These are phyloP conservation scores for Phanerochaete carnosa DNA, from an alignment of 768 basidiomycete species.

Conservation along the genomic window DNA sequence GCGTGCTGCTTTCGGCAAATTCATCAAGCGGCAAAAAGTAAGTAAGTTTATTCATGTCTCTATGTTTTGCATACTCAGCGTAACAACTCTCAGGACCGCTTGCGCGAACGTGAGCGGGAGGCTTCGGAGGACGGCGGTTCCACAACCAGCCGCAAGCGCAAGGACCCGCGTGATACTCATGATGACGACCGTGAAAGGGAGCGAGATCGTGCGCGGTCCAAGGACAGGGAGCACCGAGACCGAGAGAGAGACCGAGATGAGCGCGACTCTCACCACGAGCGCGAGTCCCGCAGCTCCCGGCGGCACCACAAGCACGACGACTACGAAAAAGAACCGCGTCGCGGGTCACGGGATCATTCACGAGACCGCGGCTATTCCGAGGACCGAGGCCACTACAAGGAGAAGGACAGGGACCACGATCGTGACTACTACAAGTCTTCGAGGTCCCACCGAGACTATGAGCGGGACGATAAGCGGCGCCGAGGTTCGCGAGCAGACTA, in stretches of 20 bases:
- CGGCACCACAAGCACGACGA: slow-evolving; percentile 51
- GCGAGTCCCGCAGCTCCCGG: slow-evolving; percentile 38
- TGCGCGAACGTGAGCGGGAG: slow-evolving; percentile 54
- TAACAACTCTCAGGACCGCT: slow-evolving; percentile 54
- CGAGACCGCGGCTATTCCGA: slow-evolving; percentile 31
- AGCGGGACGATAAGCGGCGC: slow-evolving; percentile 48
- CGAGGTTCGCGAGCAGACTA: slow-evolving; percentile 36
- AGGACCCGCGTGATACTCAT: slow-evolving; percentile 54
- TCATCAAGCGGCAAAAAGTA: slow-evolving; percentile 88
- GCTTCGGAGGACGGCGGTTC: slow-evolving; percentile 79
- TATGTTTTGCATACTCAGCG: not conserved
- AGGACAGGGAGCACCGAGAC: slow-evolving; percentile 17
- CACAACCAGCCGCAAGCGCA: slow-evolving; percentile 75
- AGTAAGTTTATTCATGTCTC: slow-evolving; percentile 6
- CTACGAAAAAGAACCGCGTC: slow-evolving; percentile 34
- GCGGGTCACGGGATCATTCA: slow-evolving; percentile 33
- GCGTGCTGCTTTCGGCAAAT: slow-evolving; percentile 81
- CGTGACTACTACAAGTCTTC: slow-evolving; percentile 37
- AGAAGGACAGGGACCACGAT: slow-evolving; percentile 36
- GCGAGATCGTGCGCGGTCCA: slow-evolving; percentile 27
- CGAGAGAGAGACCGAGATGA: slow-evolving; percentile 26
- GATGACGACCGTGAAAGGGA: slow-evolving; percentile 25
- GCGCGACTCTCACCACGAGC: slow-evolving; percentile 28
- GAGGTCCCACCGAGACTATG: slow-evolving; percentile 53
- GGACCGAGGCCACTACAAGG: slow-evolving; percentile 35